Percentiles rank a stretch among this genome's conserved stretches.
Conservation (phyloP, 164 flowering plant species). For the Aristolochia fimbriata region DNA sequence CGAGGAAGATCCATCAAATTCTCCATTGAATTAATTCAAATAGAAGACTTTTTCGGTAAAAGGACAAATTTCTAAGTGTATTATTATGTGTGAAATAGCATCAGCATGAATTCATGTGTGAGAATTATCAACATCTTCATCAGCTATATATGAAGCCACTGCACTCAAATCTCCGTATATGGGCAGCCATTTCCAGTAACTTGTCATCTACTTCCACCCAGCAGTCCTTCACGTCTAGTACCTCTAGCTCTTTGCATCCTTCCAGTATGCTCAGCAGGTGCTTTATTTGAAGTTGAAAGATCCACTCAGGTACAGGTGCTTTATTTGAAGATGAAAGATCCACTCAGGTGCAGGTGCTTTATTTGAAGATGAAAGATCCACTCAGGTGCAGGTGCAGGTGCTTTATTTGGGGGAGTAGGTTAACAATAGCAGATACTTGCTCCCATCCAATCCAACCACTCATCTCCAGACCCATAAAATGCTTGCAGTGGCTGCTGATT, state of each 20-base stretch:
- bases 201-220: slow-evolving; percentile 9
- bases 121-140: too few relatives aligned
- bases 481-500: slow-evolving; percentile 9
- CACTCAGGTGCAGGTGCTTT: slow-evolving; percentile 2
- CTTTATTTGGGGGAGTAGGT: slow-evolving; percentile 1
- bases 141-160: too few relatives aligned
- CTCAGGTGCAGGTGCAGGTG: slow-evolving; percentile 6
- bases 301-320: slow-evolving; percentile 5
- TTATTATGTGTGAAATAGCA: too few relatives aligned
- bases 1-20: too few relatives aligned
- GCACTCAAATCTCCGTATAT: slow-evolving; percentile 3
- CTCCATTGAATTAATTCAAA: too few relatives aligned
- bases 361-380: neutral
- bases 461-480: slow-evolving; percentile 3
- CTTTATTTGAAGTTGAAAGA: neutral
- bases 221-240: slow-evolving; percentile 2
- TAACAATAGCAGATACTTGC: slow-evolving; percentile 5
- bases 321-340: slow-evolving; percentile 1
- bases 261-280: slow-evolving; percentile 6
- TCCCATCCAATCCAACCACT: slow-evolving; percentile 2
- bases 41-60: too few relatives aligned
- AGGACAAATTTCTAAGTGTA: too few relatives aligned
- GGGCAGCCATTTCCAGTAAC: slow-evolving; percentile 3
- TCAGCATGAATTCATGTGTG: too few relatives aligned
- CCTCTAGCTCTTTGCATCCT: slow-evolving; percentile 10